A percentile compares a stretch with the other conserved stretches of the same genome.
These are phyloP conservation scores for Fraxinus angustifolia DNA, from an alignment of 305 asterid genomes.

Conservation along the genomic window DNA sequence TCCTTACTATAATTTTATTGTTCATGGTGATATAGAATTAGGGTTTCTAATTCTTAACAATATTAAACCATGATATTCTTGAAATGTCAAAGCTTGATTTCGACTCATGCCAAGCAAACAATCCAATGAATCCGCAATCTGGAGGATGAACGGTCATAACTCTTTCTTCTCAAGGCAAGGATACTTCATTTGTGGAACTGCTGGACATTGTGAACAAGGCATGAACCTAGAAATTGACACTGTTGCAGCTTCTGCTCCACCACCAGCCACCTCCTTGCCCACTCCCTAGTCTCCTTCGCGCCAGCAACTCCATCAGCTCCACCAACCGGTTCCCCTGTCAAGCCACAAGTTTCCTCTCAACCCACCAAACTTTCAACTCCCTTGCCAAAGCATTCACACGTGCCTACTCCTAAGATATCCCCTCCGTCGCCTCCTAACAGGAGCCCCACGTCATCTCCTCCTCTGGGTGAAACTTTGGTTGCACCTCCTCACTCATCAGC, in stretches of 20 bases:
- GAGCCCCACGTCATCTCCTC: conserved; percentile 26
- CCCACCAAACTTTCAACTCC: conserved; percentile 22
- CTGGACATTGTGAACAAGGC: conserved; percentile 56
- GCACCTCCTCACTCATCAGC: conserved; percentile 44
- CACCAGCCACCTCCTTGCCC: conserved; percentile 32
- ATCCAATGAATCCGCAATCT: conserved; percentile 31
- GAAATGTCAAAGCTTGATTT: conserved; percentile 50
- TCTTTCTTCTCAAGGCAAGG: conserved; percentile 51
- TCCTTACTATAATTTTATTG: no score
- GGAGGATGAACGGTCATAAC: conserved; percentile 48
- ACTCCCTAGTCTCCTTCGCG: conserved; percentile 21
- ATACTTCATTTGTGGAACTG: conserved; percentile 57
- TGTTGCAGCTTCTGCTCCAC: conserved; percentile 33
- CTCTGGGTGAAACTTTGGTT: conserved; percentile 28
- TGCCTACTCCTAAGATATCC: conserved; percentile 20
- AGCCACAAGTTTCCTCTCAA: conserved; percentile 14
- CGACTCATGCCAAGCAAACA: conserved; percentile 42
- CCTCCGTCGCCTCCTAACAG: conserved; percentile 28
- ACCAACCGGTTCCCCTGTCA: neutral
- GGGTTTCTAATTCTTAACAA: neutral
- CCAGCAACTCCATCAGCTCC: conserved; percentile 23
- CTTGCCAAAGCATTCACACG: conserved; percentile 12
- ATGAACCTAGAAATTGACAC: conserved; percentile 55
- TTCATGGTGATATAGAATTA: neutral
- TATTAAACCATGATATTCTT: conserved; percentile 42